These are phyloP conservation scores for Cupressus sempervirens DNA, from an alignment of 75 land plant species.

Conservation along the genomic window DNA sequence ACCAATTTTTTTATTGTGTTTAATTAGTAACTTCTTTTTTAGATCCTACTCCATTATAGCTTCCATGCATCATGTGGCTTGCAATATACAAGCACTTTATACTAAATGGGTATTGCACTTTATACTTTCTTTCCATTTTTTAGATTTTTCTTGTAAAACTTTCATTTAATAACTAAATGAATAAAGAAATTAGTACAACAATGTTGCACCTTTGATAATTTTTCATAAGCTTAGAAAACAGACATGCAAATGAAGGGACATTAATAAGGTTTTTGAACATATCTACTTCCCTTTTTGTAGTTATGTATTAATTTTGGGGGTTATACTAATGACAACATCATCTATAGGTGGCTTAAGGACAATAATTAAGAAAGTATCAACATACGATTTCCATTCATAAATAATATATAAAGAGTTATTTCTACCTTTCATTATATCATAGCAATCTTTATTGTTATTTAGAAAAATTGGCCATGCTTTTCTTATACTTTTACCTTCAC, in stretches of 20 bases:
- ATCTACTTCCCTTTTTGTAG: conserved; percentile 21
- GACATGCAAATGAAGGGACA: not conserved
- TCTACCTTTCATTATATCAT: not conserved
- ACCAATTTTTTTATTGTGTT: not conserved
- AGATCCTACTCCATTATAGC: conserved; percentile 27
- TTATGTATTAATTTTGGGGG: conserved; percentile 56
- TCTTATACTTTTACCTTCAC: not conserved
- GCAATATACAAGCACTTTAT: conserved; percentile 67
- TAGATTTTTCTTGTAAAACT: not conserved
- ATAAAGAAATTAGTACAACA: not conserved
- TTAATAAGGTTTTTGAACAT: not conserved
- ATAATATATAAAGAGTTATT: not conserved
- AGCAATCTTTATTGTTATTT: not conserved
- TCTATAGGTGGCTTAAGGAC: conserved; percentile 57
- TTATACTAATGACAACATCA: conserved; percentile 44
- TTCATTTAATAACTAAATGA: not conserved
- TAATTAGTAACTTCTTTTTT: not conserved
- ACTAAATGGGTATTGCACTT: conserved; percentile 57
- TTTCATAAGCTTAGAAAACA: too few relatives aligned
- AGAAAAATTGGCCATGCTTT: too few relatives aligned
- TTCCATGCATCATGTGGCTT: conserved; percentile 89
- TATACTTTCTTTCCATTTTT: not conserved
- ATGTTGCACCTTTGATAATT: not conserved
- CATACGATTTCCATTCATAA: conserved; percentile 48
- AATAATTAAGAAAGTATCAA: conserved; percentile 47